A percentile compares a stretch with the other conserved stretches of the same genome.
Evolutionary conservation across 139 green algal genomes (phyloP).

Genomic region (Chlamydomonas urium): DNA sequence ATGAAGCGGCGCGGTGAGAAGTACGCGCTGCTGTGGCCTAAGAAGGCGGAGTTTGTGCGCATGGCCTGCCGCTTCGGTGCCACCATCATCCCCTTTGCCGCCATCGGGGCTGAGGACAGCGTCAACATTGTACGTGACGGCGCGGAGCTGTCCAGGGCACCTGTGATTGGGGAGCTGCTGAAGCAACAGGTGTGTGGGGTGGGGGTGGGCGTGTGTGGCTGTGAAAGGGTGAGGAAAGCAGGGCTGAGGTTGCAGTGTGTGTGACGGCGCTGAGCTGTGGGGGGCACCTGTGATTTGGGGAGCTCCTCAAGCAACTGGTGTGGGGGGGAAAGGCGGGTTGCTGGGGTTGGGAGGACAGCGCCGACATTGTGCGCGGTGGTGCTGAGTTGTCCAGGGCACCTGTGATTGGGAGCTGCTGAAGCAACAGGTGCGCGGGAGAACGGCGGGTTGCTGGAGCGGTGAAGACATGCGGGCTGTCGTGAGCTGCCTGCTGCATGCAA

Average conservation of each 20-base stretch:
- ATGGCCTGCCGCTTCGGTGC: slow-evolving; percentile 83
- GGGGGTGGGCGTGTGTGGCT: slow-evolving; percentile 1
- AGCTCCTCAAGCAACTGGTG: too few relatives aligned
- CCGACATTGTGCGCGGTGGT: slow-evolving; percentile 28
- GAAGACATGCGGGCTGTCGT: too few relatives aligned
- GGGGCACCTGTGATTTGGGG: too few relatives aligned
- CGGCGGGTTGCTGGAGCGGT: too few relatives aligned
- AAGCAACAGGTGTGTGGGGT: background rate
- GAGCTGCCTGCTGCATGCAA: too few relatives aligned
- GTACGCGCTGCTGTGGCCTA: slow-evolving; percentile 92
- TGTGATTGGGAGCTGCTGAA: slow-evolving; percentile 43
- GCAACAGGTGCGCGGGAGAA: background rate
- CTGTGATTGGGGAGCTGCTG: slow-evolving; percentile 52
- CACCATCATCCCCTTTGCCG: slow-evolving; percentile 91
- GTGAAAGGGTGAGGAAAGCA: too few relatives aligned
- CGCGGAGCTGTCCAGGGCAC: slow-evolving; percentile 52
- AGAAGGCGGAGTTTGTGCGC: slow-evolving; percentile 82
- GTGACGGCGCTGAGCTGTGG: too few relatives aligned
- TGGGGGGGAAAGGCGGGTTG: too few relatives aligned
- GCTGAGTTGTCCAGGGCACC: slow-evolving; percentile 56
- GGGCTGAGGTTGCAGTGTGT: too few relatives aligned
- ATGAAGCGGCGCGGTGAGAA: slow-evolving; percentile 60
- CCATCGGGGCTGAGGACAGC: slow-evolving; percentile 52
- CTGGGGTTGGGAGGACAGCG: slow-evolving; percentile 40
- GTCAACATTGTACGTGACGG: slow-evolving; percentile 30